Percentiles rank a stretch among this genome's conserved stretches.
Conservation (phyloP, 495 filamentous ascomycete genomes). For the Tuber borchii region DNA sequence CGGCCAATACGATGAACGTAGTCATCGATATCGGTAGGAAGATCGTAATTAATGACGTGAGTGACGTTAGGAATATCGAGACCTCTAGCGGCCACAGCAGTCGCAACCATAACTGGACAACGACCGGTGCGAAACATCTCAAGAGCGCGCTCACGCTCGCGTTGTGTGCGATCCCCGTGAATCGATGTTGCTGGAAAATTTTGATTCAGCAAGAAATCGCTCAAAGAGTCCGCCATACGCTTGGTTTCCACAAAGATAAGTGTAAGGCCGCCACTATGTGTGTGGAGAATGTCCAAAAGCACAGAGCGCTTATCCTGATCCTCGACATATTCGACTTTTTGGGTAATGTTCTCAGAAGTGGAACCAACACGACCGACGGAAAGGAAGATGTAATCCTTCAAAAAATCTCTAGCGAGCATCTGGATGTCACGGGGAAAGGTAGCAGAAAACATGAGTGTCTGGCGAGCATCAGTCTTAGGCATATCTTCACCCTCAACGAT, state of each 20-base stretch:
- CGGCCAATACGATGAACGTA: slow-evolving; percentile 99
- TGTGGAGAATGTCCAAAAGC: slow-evolving; percentile 93
- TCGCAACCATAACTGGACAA: slow-evolving; percentile 93
- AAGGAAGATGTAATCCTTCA: slow-evolving; percentile 90
- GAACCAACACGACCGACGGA: slow-evolving; percentile 98
- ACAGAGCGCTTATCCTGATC: slow-evolving; percentile 96
- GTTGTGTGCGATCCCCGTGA: slow-evolving; percentile 95
- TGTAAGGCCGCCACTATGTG: slow-evolving; percentile 81
- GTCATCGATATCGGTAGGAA: slow-evolving; percentile 97
- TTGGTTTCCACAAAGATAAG: slow-evolving; percentile 99
- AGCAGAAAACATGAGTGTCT: slow-evolving; percentile 99
- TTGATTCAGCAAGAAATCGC: slow-evolving; percentile 96
- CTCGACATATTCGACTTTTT: slow-evolving; percentile 97
- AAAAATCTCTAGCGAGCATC: slow-evolving; percentile 95
- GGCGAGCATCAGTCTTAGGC: slow-evolving; percentile 74
- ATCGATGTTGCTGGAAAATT: slow-evolving; percentile 98
- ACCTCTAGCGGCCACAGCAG: slow-evolving; percentile 89
- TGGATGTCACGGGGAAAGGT: slow-evolving; percentile 99
- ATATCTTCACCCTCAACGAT: slow-evolving; percentile 98
- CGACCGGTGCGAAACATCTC: slow-evolving; percentile 94
- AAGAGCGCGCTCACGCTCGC: slow-evolving; percentile 94
- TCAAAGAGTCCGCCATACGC: slow-evolving; percentile 96
- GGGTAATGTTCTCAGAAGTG: slow-evolving; percentile 99
- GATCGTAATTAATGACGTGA: slow-evolving; percentile 98
- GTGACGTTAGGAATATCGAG: slow-evolving; percentile 98